These are phyloP conservation scores for Fraxinus dipetala DNA, from an alignment of 305 asterid genomes.

Conservation along the genomic window DNA sequence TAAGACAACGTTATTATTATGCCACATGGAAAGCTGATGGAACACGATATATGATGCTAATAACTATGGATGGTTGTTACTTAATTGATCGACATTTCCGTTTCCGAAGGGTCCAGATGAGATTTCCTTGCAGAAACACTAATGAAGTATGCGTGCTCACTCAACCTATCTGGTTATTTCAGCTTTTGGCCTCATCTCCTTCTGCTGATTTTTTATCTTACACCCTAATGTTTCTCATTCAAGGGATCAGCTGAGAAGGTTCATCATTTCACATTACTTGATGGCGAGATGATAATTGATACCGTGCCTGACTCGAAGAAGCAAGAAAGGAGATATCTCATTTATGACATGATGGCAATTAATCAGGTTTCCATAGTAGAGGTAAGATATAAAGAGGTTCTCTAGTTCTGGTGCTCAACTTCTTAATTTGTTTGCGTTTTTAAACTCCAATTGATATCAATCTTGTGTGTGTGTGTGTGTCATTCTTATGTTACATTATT, in stretches of 20 bases:
- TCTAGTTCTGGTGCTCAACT: constrained; percentile 4
- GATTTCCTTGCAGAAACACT: constrained; percentile 76
- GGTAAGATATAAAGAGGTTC: constrained; percentile 40
- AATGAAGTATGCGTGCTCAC: constrained; percentile 56
- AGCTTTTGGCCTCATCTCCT: constrained; percentile 16
- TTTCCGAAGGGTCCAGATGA: constrained; percentile 95
- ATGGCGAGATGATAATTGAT: constrained; percentile 97
- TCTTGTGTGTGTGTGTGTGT: background rate
- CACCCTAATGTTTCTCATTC: constrained; percentile 27
- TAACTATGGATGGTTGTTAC: constrained; percentile 94
- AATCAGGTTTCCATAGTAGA: constrained; percentile 73
- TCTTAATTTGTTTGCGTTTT: background rate
- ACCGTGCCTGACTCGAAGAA: constrained; percentile 73
- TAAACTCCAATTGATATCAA: background rate
- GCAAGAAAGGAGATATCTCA: constrained; percentile 90
- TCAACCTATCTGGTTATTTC: constrained; percentile 17
- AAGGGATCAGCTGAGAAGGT: constrained; percentile 62
- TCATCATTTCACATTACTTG: constrained; percentile 91
- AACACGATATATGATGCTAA: constrained; percentile 97
- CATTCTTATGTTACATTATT: background rate
- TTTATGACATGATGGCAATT: constrained; percentile 94
- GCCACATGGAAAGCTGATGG: constrained; percentile 99
- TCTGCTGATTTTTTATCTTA: constrained; percentile 6
- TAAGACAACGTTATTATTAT: constrained; percentile 92
- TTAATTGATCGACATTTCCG: constrained; percentile 80